A percentile compares a stretch with the other conserved stretches of the same genome.
Conservation (phyloP, 140 eudicot species). For the Erigeron philadelphicus region DNA sequence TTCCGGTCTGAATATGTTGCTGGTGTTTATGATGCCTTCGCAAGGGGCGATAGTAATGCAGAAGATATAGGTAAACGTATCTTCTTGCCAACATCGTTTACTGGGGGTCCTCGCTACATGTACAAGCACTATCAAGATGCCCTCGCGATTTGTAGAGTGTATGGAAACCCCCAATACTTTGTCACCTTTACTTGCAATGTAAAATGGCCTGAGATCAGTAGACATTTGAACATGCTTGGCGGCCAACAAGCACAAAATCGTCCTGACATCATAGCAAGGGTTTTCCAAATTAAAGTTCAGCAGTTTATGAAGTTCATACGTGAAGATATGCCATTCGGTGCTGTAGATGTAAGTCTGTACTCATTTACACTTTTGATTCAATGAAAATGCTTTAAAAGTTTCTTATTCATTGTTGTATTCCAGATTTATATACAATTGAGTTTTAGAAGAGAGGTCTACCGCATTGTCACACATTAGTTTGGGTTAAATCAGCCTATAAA, state of each 20-base stretch:
- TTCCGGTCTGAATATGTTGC: background rate
- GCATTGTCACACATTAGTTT: constrained; percentile 6
- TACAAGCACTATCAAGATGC: constrained; percentile 22
- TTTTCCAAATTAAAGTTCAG: constrained; percentile 3
- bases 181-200: background rate
- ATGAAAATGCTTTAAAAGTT: no score
- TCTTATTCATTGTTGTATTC: background rate
- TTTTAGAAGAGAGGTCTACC: constrained; percentile 6
- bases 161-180: constrained; percentile 5
- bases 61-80: background rate
- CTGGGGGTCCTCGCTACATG: background rate
- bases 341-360: no score
- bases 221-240: background rate
- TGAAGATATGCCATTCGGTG: no score
- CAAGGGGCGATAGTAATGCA: background rate
- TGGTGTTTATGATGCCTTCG: constrained; percentile 4
- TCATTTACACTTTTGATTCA: no score
- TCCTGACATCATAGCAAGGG: background rate
- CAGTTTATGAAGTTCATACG: background rate
- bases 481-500: background rate
- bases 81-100: background rate
- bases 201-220: background rate
- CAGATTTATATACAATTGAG: background rate
- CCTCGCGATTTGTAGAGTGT: background rate
- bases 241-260: background rate